These are phyloP conservation scores for Paramecium sonneborni DNA, from an alignment of 73 alveolate species.

Conservation along the genomic window DNA sequence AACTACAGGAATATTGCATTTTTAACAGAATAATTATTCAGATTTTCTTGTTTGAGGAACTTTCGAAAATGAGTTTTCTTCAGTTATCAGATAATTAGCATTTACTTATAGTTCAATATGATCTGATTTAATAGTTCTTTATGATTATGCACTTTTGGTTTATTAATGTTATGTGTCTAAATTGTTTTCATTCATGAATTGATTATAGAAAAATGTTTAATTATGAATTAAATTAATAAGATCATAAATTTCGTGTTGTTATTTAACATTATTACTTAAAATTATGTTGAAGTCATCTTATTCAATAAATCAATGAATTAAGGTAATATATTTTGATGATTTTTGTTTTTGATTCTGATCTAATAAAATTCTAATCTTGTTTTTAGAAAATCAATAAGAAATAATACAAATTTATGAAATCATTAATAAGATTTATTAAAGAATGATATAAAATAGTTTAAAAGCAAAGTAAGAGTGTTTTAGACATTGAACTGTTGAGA, in stretches of 20 bases:
- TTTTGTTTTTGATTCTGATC: background rate
- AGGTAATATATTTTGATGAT: background rate
- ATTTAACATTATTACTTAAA: background rate
- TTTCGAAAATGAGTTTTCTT: background rate
- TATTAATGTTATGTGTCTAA: background rate
- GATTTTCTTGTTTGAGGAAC: background rate
- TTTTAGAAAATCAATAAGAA: background rate
- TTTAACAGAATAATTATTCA: background rate
- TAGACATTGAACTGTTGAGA: background rate
- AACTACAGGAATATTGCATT: background rate
- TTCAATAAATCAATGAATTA: background rate
- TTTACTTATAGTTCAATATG: background rate
- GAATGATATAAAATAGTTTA: background rate
- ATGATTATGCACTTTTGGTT: background rate
- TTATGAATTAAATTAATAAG: background rate
- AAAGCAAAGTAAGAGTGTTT: slow-evolving; percentile 1
- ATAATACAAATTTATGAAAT: background rate
- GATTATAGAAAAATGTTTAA: background rate
- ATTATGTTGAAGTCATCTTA: background rate
- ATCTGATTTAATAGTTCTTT: background rate
- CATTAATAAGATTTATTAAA: background rate
- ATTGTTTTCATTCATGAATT: background rate
- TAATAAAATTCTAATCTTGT: background rate
- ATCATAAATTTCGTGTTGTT: background rate
- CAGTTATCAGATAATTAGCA: background rate